Base-by-base conservation (phyloP, 2,329 filamentous ascomycete species). In the Aureobasidium melanogenum region DNA sequence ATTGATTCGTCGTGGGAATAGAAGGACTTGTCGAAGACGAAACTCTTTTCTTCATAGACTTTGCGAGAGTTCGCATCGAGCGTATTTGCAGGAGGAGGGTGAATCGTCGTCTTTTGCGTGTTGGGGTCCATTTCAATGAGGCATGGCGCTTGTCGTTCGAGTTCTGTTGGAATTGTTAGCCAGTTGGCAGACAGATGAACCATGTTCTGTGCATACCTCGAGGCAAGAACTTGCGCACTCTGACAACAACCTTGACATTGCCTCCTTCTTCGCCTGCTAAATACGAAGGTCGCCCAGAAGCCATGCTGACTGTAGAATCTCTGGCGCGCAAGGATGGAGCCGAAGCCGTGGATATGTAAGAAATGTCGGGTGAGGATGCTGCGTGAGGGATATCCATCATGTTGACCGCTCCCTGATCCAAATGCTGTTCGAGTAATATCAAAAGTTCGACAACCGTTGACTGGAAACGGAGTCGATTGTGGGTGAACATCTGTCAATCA, bases 11-110 rank as follows among this genome's bases (percentile, higher is more conserved):
- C 79, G 75, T 97, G 91, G 63, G 93, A 97, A 92, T 94, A 99
- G 77, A 97, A 99, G 0, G 92, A 97, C 72, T 91, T 96, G 79
- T 99, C 94, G 72, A 99, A 99, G 2, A 89, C 92, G 71, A 99
- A 99, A 0, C 81, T 83, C 76, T 95, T 97, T 71, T 96, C 90
- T 70, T 97, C 91, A 60, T 88, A 79, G 8, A 88, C 79, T 73
- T 88, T 93, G 64, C 90, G 85, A 41, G 84, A 83, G 73, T 86
- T 87, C 38, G 67, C 69, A 22, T 62, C 55, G 36, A 71, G 69
- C 5, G 69, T 67, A 3, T 63, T 48, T 14, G 69, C 43, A n/a
- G 64, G 64, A 1, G 92, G 91, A 3, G 87, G 84, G 47, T 86
- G 80, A 5, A 99, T 82, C 1, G 84, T 95, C 1, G 94, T 99